phyloP scores from a whole-genome alignment of 1,284 basidiomycete species.

The Ustilago cynodontis region DNA sequence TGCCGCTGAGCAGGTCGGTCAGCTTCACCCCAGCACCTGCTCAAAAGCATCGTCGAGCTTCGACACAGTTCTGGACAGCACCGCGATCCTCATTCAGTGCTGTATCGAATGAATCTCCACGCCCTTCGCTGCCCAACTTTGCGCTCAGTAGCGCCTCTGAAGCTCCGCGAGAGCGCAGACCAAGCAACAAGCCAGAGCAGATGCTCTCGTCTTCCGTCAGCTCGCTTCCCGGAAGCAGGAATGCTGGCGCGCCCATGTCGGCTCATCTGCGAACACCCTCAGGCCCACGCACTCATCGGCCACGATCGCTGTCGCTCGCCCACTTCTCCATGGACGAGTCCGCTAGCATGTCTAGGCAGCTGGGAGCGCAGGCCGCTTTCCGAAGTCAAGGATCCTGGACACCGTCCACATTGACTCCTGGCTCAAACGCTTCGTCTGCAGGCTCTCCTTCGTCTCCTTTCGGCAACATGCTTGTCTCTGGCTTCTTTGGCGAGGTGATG shows the following conservation, averaged over 20 bases:
- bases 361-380: slow-evolving; percentile 16
- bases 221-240: slow-evolving; percentile 18
- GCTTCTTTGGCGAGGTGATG: slow-evolving; percentile 47
- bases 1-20: slow-evolving; percentile 33
- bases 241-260: slow-evolving; percentile 4
- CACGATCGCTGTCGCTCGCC: slow-evolving; percentile 43
- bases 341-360: slow-evolving; percentile 12
- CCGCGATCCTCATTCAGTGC: slow-evolving; percentile 31
- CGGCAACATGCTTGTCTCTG: slow-evolving; percentile 41
- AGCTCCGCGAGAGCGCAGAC: slow-evolving; percentile 10
- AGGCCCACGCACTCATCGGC: slow-evolving; percentile 23
- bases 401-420: slow-evolving; percentile 20
- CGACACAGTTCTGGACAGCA: slow-evolving; percentile 47
- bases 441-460: slow-evolving; percentile 44
- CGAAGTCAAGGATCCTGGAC: slow-evolving; percentile 39
- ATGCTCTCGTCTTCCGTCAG: slow-evolving; percentile 22
- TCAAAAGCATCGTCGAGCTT: slow-evolving; percentile 41
- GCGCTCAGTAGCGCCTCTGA: slow-evolving; percentile 12
- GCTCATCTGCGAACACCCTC: slow-evolving; percentile 35
- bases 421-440: slow-evolving; percentile 37
- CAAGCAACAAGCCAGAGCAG: slow-evolving; percentile 26
- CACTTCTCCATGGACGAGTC: slow-evolving; percentile 33
- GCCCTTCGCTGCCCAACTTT: slow-evolving; percentile 34
- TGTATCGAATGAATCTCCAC: slow-evolving; percentile 2
- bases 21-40: slow-evolving; percentile 35